Conservation (phyloP, 1,284 basidiomycete genomes). For the Sporisorium graminicola region DNA sequence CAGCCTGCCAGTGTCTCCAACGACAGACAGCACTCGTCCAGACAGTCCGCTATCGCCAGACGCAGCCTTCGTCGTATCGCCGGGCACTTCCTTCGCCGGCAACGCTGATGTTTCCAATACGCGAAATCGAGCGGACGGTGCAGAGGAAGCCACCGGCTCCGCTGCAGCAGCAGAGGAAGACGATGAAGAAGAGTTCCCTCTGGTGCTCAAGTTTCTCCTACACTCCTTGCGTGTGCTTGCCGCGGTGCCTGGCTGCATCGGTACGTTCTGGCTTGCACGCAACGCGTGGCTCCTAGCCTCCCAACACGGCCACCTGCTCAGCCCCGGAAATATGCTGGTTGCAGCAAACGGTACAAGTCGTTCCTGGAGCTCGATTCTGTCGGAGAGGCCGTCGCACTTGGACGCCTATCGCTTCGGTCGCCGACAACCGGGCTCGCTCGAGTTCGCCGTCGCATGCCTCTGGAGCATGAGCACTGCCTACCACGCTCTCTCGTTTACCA, state of each 20-base stretch:
- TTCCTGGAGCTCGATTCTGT: conserved; percentile 15
- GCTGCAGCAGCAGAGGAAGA: conserved; percentile 20
- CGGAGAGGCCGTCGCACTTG: conserved; percentile 1
- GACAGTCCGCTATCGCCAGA: conserved; percentile 14
- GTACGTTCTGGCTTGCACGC: conserved; percentile 62
- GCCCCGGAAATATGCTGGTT: conserved; percentile 20
- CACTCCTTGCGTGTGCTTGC: conserved; percentile 65
- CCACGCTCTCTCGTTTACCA: conserved; percentile 83
- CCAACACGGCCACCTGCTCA: conserved; percentile 40
- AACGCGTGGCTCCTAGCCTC: conserved; percentile 39
- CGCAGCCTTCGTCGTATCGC: background rate
- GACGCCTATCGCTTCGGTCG: conserved; percentile 23
- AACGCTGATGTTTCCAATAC: background rate
- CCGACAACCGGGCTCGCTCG: conserved; percentile 47
- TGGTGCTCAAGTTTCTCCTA: conserved; percentile 55
- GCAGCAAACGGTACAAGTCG: conserved; percentile 32
- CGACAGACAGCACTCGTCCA: conserved; percentile 29
- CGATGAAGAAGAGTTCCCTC: conserved; percentile 50
- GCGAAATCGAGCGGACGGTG: background rate
- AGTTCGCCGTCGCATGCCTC: conserved; percentile 57
- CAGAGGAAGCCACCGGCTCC: background rate
- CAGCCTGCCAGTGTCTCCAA: conserved; percentile 21
- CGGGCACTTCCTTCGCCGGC: background rate
- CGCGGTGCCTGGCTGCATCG: conserved; percentile 64
- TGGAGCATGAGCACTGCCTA: conserved; percentile 79